phyloP scores from a whole-genome alignment of 1,284 basidiomycete species.

The Cystobasidiaceae sp. region DNA sequence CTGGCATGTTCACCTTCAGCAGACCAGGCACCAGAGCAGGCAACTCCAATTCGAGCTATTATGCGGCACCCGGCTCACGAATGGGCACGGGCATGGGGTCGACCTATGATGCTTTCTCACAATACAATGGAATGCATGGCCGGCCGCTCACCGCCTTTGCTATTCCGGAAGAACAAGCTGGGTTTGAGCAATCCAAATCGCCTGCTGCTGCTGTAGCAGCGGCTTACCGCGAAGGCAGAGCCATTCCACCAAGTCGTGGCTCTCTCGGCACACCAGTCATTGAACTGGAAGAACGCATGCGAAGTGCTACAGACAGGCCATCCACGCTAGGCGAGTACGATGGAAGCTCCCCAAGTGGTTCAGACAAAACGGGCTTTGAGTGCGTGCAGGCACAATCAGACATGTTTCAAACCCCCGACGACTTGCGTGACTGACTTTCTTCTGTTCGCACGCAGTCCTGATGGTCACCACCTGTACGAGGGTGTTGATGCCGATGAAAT shows the following conservation, averaged over 20 bases:
- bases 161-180: constrained; percentile 22
- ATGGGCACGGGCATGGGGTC: constrained; percentile 14
- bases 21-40: constrained; percentile 21
- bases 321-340: background rate
- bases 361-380: constrained; percentile 23
- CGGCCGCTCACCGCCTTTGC: constrained; percentile 18
- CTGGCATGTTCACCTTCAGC: constrained; percentile 28
- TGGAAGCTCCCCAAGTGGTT: background rate
- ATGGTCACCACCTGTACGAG: constrained; percentile 1
- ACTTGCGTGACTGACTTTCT: background rate
- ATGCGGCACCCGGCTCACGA: constrained; percentile 11
- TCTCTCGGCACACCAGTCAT: constrained; percentile 22
- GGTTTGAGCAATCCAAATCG: background rate
- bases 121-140: background rate
- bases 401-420: background rate
- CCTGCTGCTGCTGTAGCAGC: constrained; percentile 25
- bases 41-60: constrained; percentile 22
- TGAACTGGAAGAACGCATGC: constrained; percentile 26
- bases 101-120: background rate
- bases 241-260: background rate
- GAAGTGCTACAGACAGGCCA: background rate
- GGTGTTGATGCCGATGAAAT: constrained; percentile 10
- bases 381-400: background rate
- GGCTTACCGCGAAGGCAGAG: constrained; percentile 25
- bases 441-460: background rate